Percentiles rank a stretch among this genome's conserved stretches.
Conservation (phyloP, 495 filamentous ascomycete species). For the Penicillium ochrochloron region DNA sequence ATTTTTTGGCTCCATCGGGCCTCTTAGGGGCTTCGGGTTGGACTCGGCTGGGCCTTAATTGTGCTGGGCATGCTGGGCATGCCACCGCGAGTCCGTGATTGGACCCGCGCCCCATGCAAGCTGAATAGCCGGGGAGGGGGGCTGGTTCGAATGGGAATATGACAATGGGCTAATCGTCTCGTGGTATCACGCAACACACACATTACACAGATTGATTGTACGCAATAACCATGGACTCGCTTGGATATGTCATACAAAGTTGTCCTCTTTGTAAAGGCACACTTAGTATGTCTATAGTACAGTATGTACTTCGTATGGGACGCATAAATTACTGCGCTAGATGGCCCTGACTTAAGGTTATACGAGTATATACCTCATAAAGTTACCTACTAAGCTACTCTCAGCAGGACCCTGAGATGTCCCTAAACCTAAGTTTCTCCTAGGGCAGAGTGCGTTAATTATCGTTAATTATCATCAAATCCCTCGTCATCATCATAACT, state of each 20-base stretch:
- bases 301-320: too few species aligned
- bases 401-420: not conserved
- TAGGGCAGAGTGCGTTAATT: conserved; percentile 1
- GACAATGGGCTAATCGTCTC: conserved; percentile 13
- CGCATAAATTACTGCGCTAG: not conserved
- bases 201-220: not conserved
- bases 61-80: conserved; percentile 1
- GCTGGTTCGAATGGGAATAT: conserved; percentile 1
- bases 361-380: not conserved
- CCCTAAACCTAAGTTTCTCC: not conserved
- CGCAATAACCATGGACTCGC: too few species aligned
- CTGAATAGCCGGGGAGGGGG: not conserved
- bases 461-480: not conserved
- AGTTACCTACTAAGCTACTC: not conserved
- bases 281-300: too few species aligned
- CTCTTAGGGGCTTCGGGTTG: not conserved
- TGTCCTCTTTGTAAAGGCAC: too few species aligned
- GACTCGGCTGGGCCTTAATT: conserved; percentile 1
- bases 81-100: not conserved
- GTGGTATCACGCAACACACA: conserved; percentile 21
- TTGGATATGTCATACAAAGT: too few species aligned
- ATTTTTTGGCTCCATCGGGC: conserved; percentile 1
- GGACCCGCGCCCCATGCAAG: not conserved
- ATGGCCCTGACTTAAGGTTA: conserved; percentile 3
- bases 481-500: not conserved